phyloP scores from a whole-genome alignment of 768 basidiomycete species.

The Phaffia tasmanica region DNA sequence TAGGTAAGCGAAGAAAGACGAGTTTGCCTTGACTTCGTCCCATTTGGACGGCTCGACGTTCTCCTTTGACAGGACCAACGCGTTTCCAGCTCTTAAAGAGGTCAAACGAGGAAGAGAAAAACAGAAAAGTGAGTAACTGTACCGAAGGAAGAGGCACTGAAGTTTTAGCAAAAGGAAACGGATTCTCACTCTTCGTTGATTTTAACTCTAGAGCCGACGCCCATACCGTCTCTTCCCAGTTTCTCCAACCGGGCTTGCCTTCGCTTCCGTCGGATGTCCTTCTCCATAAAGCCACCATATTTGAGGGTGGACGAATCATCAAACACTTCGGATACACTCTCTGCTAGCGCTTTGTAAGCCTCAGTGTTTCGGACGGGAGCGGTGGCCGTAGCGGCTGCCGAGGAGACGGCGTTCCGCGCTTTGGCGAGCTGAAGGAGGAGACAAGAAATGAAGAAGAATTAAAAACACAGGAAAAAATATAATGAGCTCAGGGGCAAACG shows the following conservation, averaged over 20 bases:
- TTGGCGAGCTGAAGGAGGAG: conserved; percentile 33
- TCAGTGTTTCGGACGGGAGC: conserved; percentile 94
- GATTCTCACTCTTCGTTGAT: conserved; percentile 78
- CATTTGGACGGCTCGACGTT: conserved; percentile 60
- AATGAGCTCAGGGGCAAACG: not conserved
- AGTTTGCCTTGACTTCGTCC: conserved; percentile 67
- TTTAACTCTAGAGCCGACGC: conserved; percentile 44
- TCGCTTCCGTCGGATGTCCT: conserved; percentile 71
- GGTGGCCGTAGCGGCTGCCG: conserved; percentile 73
- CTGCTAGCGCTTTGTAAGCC: conserved; percentile 82
- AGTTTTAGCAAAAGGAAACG: conserved; percentile 16
- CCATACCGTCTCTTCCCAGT: conserved; percentile 61
- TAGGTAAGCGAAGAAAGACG: conserved; percentile 58
- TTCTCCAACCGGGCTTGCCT: conserved; percentile 71
- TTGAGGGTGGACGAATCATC: conserved; percentile 88
- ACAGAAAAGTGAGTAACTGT: not conserved
- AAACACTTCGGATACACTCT: conserved; percentile 79
- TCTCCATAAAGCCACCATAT: conserved; percentile 92
- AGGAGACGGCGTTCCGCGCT: conserved; percentile 74
- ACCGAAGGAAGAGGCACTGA: not conserved
- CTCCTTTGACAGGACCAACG: conserved; percentile 68
- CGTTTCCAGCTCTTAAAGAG: conserved; percentile 60
- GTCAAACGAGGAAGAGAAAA: not conserved
- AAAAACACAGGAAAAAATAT: not conserved
- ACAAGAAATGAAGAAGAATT: not conserved